Base-by-base conservation (phyloP, 768 basidiomycete species). In the Tricholoma sp. region DNA sequence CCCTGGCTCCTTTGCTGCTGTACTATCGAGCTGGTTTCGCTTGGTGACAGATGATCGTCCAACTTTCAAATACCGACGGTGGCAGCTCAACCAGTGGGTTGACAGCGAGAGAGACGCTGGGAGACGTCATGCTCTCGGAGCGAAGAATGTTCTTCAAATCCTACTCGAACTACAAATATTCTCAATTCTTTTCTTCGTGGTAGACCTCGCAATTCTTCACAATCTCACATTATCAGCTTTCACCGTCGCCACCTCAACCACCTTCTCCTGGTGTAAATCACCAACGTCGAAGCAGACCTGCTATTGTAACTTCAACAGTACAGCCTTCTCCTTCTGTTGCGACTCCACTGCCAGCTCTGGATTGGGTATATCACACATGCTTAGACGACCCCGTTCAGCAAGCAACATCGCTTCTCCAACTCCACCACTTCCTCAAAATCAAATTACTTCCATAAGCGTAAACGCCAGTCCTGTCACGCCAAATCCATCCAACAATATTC, bases 151-250 rank as follows among this genome's bases (percentile, higher is more conserved):
- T 16, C 37, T 39, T 16, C 37, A 32, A 32, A 32, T 32, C 31
- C 3, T 7, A 16, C 46, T 16, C 77, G 87, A 55, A 76, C 82
- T 56, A 76, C 82, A 56, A 84, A 84, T 59, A 88, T 91, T 69
- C 78, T 91, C 49, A 83, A 86, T 57, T 84, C 84, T 52, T 83
- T 89, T 69, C 77, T 91, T 59, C 83, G 88, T 58, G 82, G 81
- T 47, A 76, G 88, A 59, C 86, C 86, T 16, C 78, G 86, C 63
- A 87, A 85, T 67, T 74, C 80, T 46, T 87, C 86, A 31, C 79
- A 84, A 69, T 84, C 84, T 19, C 81, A 84, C 68, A 72, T 71
- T 60, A 68, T 58, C 59, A 63, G 16, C 68, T 75, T 27, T 76
- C 80, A 5, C 80, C 82, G 0, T 78, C 79, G 0, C 72, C 76